Percentiles rank a stretch among this genome's conserved stretches.
phyloP scores from a whole-genome alignment of 306 rosid species.

The Datisca glomerata region DNA sequence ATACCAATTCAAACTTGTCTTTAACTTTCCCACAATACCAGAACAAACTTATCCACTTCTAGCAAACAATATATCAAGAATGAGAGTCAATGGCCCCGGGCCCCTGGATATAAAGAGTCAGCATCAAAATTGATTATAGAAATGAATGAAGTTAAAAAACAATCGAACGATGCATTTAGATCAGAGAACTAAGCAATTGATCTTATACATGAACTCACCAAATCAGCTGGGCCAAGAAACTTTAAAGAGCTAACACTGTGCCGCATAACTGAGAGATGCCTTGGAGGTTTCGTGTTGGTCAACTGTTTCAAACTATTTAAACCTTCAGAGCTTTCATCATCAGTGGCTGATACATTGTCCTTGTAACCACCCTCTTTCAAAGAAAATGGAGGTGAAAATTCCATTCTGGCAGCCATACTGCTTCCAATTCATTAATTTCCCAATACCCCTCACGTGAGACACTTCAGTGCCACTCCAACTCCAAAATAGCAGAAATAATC shows the following conservation, averaged over 20 bases:
- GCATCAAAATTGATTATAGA: no score
- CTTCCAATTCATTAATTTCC: slow-evolving; percentile 22
- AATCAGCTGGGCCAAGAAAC: slow-evolving; percentile 30
- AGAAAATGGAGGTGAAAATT: slow-evolving; percentile 34
- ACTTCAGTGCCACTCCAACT: no score
- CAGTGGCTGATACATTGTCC: slow-evolving; percentile 29
- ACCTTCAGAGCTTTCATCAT: slow-evolving; percentile 26
- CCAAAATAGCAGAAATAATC: neutral
- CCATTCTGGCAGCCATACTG: slow-evolving; percentile 46
- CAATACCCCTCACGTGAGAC: no score
- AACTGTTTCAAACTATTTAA: slow-evolving; percentile 25
- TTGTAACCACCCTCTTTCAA: slow-evolving; percentile 35
- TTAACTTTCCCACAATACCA: no score
- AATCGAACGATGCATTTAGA: no score
- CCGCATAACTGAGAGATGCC: slow-evolving; percentile 34
- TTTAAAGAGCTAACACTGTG: slow-evolving; percentile 43
- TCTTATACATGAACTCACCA: slow-evolving; percentile 23
- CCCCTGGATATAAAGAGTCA: no score
- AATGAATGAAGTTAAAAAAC: no score
- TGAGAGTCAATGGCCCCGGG: no score
- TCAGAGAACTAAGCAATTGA: no score
- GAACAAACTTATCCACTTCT: no score
- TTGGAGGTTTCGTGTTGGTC: slow-evolving; percentile 48
- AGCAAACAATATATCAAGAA: no score
- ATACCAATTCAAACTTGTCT: no score